Conservation (phyloP, 768 basidiomycete species). For the Postia placenta region DNA sequence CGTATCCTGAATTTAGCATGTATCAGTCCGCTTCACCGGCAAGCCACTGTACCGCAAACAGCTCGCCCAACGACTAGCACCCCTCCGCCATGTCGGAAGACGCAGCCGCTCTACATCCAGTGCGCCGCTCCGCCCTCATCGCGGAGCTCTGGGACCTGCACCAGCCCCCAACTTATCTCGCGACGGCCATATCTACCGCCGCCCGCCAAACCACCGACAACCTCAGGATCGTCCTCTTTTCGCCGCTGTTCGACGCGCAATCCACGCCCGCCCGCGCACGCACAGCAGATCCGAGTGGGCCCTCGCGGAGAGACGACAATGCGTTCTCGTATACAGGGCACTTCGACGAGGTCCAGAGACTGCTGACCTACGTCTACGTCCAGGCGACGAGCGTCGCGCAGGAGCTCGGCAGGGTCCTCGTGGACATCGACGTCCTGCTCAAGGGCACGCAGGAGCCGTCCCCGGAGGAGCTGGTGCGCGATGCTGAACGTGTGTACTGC, state of each 20-base stretch:
- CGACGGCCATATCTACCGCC: conserved; percentile 46
- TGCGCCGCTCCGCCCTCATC: conserved; percentile 37
- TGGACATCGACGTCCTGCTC: conserved; percentile 76
- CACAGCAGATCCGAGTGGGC: neutral
- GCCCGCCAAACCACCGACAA: conserved; percentile 37
- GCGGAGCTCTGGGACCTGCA: conserved; percentile 44
- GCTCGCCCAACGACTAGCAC: no score
- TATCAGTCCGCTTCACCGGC: no score
- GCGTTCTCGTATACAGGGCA: conserved; percentile 34
- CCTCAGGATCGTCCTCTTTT: conserved; percentile 62
- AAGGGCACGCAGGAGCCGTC: conserved; percentile 45
- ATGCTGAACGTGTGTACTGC: conserved; percentile 27
- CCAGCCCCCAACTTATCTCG: conserved; percentile 49
- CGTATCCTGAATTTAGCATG: no score
- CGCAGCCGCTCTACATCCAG: conserved; percentile 4
- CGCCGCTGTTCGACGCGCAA: conserved; percentile 40
- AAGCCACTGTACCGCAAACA: no score
- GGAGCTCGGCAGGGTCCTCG: conserved; percentile 57
- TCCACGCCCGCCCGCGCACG: neutral
- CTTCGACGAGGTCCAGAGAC: conserved; percentile 67
- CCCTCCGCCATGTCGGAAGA: neutral
- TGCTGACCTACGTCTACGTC: conserved; percentile 82
- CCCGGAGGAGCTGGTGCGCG: conserved; percentile 28
- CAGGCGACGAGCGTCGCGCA: conserved; percentile 76
- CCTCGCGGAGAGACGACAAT: neutral